These are phyloP conservation scores for Medicago ruthenica DNA, from an alignment of 306 rosid species.

Conservation along the genomic window DNA sequence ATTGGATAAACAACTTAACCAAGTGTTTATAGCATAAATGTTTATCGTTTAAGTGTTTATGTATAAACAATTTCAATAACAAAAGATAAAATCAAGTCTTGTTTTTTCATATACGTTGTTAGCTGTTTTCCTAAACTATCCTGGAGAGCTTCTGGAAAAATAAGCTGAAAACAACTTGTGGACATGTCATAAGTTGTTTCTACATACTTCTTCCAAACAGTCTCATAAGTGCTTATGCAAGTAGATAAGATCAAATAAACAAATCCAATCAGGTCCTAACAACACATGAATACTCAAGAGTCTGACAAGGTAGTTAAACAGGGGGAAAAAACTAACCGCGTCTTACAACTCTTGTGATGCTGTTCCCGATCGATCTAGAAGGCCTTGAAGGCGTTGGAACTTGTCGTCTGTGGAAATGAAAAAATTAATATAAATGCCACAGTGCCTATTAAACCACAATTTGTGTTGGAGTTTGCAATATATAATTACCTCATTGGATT, in stretches of 20 bases:
- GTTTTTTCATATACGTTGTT: neutral
- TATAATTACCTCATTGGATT: constrained; percentile 86
- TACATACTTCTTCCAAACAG: neutral
- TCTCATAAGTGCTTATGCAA: neutral
- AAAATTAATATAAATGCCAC: constrained; percentile 26
- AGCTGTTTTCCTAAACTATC: neutral
- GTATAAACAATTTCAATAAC: constrained; percentile 3
- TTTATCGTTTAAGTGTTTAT: neutral
- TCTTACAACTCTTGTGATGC: constrained; percentile 91
- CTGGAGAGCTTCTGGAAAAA: no score
- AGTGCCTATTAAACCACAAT: neutral
- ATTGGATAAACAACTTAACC: neutral
- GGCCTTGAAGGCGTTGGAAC: constrained; percentile 96
- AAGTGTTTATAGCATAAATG: neutral
- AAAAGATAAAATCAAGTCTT: neutral
- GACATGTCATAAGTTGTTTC: no score
- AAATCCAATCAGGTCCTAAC: neutral
- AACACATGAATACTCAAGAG: constrained; percentile 2
- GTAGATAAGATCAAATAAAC: neutral
- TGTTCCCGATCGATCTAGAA: constrained; percentile 89
- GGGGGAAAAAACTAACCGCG: constrained; percentile 63
- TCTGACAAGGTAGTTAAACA: neutral
- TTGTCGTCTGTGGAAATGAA: constrained; percentile 75
- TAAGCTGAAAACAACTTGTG: no score
- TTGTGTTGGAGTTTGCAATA: neutral